Percentiles rank a stretch among this genome's conserved stretches.
Evolutionary conservation across 495 filamentous ascomycete species (phyloP).

Genomic region (Oidiodendron maius): DNA sequence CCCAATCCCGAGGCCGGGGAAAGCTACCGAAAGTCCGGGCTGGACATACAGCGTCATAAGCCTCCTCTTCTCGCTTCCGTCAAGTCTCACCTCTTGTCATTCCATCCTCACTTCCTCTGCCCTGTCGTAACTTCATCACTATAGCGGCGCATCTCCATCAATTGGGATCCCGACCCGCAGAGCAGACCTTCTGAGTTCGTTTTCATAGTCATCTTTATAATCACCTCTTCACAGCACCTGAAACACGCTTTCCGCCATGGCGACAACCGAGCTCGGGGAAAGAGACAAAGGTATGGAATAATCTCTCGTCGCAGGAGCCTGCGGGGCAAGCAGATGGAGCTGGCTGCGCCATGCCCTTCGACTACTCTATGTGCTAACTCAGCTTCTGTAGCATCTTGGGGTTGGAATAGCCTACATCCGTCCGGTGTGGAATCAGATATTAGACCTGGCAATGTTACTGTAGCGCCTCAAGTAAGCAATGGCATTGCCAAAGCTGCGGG

Average conservation of each 20-base stretch:
- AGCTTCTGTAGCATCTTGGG: conserved; percentile 46
- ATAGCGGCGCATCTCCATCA: background rate
- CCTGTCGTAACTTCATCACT: background rate
- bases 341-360: background rate
- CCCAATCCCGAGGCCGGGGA: too few relatives aligned
- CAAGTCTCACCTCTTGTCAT: background rate
- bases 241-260: conserved; percentile 8
- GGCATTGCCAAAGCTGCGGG: conserved; percentile 54
- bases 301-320: too few relatives aligned
- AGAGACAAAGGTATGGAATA: conserved; percentile 20
- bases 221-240: background rate
- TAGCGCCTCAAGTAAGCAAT: conserved; percentile 55
- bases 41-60: conserved; percentile 1
- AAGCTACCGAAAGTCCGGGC: too few relatives aligned
- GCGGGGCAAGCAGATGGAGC: too few relatives aligned
- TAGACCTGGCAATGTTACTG: conserved; percentile 46
- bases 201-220: background rate
- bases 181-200: background rate
- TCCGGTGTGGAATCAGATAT: conserved; percentile 53
- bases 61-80: background rate
- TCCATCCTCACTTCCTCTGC: background rate
- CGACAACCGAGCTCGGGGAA: conserved; percentile 14
- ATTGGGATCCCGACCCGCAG: background rate
- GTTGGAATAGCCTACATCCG: conserved; percentile 46
- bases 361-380: background rate